phyloP scores from a whole-genome alignment of 139 green algal genomes.

The Limnomonas spitsbergensis region DNA sequence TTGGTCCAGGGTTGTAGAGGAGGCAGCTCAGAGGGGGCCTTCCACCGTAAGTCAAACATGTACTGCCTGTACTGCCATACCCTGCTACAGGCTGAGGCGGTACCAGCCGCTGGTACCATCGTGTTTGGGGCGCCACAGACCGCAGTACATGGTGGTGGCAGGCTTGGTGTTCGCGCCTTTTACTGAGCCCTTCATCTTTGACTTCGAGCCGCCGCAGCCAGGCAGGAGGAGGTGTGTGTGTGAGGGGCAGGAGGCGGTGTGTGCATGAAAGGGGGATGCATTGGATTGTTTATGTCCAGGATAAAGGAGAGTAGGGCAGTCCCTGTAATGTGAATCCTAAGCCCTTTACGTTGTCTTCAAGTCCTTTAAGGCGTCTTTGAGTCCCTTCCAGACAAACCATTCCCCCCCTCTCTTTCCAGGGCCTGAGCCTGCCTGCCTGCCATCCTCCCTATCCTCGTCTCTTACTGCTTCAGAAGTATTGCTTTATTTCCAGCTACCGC shows the following conservation, averaged over 20 bases:
- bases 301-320: too few relatives aligned
- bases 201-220: neutral
- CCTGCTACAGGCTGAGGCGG: neutral
- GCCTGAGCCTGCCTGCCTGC: too few relatives aligned
- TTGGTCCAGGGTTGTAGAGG: too few relatives aligned
- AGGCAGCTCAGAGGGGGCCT: too few relatives aligned
- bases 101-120: neutral
- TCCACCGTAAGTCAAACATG: too few relatives aligned
- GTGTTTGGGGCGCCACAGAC: neutral
- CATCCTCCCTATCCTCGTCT: too few relatives aligned
- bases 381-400: neutral
- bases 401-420: too few relatives aligned
- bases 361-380: neutral
- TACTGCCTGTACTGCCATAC: too few relatives aligned
- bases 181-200: neutral
- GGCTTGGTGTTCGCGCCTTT: neutral
- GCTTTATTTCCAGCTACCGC: neutral
- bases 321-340: too few relatives aligned
- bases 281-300: neutral
- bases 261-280: neutral
- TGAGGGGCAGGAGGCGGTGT: neutral
- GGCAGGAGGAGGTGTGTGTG: neutral
- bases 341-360: constrained; percentile 5
- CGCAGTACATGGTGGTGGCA: neutral
- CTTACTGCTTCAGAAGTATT: too few relatives aligned